Percentiles rank a stretch among this genome's conserved stretches.
These are phyloP conservation scores for Tetradesmus obliquus DNA, from an alignment of 139 green algal species.

Conservation along the genomic window DNA sequence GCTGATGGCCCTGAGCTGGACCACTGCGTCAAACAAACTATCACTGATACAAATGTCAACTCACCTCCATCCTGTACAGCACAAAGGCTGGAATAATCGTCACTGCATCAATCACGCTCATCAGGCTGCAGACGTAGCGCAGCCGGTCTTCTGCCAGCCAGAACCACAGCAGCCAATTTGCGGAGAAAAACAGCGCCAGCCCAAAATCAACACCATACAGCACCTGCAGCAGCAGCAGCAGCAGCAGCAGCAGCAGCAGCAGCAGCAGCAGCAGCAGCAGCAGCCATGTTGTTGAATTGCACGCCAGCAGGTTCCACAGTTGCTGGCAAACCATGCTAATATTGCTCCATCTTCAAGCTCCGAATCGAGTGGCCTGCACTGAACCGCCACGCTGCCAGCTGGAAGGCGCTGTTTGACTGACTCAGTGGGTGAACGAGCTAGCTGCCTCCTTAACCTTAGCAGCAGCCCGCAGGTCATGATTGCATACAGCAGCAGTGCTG, in stretches of 20 bases:
- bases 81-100: constrained; percentile 34
- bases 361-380: no score
- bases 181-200: constrained; percentile 27
- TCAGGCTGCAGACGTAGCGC: constrained; percentile 21
- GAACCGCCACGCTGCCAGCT: no score
- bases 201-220: constrained; percentile 16
- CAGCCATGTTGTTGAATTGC: not conserved
- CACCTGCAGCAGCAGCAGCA: constrained; percentile 2
- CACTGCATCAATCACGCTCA: not conserved
- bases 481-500: not conserved
- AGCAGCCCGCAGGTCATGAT: not conserved
- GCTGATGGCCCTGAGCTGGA: no score
- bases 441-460: not conserved
- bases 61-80: constrained; percentile 10
- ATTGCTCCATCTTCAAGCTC: no score
- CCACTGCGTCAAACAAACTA: no score
- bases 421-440: no score
- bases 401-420: no score
- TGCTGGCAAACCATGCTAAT: not conserved
- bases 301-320: not conserved
- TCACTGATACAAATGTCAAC: no score
- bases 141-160: constrained; percentile 45
- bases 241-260: not conserved
- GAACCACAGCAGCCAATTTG: constrained; percentile 41
- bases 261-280: not conserved